Conservation (phyloP, 2,329 filamentous ascomycete species). For the Aspergillus chevalieri region DNA sequence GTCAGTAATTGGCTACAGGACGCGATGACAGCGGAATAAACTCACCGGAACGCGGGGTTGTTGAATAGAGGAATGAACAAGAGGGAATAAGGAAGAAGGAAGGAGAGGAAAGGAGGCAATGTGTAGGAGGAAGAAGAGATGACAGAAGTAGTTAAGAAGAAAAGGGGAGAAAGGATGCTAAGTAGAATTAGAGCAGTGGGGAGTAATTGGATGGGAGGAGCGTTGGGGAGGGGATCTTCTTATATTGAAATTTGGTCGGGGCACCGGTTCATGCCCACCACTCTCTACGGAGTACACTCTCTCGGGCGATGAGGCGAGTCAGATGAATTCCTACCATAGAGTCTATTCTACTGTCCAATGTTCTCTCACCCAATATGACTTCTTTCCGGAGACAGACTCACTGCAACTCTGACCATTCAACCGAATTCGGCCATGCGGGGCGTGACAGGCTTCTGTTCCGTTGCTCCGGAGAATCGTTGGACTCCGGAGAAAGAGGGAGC, state of each 20-base stretch:
- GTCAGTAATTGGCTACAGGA: background rate
- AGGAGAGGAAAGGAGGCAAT: background rate
- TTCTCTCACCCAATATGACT: too few species aligned
- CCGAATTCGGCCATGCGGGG: slow-evolving; percentile 30
- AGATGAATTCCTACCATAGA: too few species aligned
- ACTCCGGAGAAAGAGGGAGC: too few species aligned
- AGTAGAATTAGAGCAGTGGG: background rate
- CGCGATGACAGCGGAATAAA: too few species aligned
- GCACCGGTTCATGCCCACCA: too few species aligned
- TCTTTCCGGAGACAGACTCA: slow-evolving; percentile 4
- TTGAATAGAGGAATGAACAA: background rate
- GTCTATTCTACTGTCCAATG: too few species aligned
- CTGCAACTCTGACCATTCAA: background rate
- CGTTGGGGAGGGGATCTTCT: too few species aligned
- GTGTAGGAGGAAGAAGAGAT: background rate
- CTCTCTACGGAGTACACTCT: too few species aligned
- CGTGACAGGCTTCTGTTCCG: slow-evolving; percentile 22
- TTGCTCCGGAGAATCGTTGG: slow-evolving; percentile 26
- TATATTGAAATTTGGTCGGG: too few species aligned
- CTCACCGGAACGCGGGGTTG: too few species aligned
- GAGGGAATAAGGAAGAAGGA: background rate
- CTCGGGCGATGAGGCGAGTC: too few species aligned
- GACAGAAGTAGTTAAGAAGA: background rate
- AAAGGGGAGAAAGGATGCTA: background rate
- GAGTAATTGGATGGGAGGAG: too few species aligned